Conservation (phyloP, 148 eudicot genomes). For the Fagopyrum homotropicum region DNA sequence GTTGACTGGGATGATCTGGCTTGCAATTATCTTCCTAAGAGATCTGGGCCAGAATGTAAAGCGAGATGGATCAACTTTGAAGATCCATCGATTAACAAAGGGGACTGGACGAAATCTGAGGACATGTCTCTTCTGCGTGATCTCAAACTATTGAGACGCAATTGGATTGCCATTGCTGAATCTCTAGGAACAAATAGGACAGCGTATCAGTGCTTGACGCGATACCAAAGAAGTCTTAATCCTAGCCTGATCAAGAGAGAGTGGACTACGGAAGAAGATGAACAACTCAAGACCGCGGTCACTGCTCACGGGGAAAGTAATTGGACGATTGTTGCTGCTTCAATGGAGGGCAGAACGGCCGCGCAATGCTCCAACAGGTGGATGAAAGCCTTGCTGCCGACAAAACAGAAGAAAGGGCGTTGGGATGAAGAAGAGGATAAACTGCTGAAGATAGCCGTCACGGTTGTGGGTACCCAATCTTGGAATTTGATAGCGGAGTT, state of each 20-base stretch:
- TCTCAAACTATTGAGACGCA: slow-evolving; percentile 51
- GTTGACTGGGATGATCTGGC: slow-evolving; percentile 79
- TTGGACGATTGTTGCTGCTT: slow-evolving; percentile 80
- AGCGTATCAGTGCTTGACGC: slow-evolving; percentile 79
- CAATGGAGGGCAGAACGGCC: slow-evolving; percentile 76
- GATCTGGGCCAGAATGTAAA: slow-evolving; percentile 78
- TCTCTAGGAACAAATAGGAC: slow-evolving; percentile 65
- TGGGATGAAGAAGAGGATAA: slow-evolving; percentile 75
- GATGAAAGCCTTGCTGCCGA: slow-evolving; percentile 72
- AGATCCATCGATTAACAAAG: slow-evolving; percentile 53
- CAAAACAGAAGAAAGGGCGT: slow-evolving; percentile 64
- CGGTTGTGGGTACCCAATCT: slow-evolving; percentile 61
- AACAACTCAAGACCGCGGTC: slow-evolving; percentile 67
- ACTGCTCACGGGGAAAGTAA: slow-evolving; percentile 69
- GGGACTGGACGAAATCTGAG: slow-evolving; percentile 53
- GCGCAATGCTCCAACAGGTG: slow-evolving; percentile 96
- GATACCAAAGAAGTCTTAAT: slow-evolving; percentile 85
- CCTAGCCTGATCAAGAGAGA: slow-evolving; percentile 67
- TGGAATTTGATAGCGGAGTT: slow-evolving; percentile 68
- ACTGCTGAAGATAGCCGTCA: slow-evolving; percentile 67
- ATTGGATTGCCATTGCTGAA: slow-evolving; percentile 63
- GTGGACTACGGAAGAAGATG: slow-evolving; percentile 81
- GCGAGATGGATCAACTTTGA: slow-evolving; percentile 80
- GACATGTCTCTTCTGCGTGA: slow-evolving; percentile 60
- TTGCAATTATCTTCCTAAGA: slow-evolving; percentile 43